Conservation (phyloP, 2,329 filamentous ascomycete genomes). For the Scleromitrula shiraiana region DNA sequence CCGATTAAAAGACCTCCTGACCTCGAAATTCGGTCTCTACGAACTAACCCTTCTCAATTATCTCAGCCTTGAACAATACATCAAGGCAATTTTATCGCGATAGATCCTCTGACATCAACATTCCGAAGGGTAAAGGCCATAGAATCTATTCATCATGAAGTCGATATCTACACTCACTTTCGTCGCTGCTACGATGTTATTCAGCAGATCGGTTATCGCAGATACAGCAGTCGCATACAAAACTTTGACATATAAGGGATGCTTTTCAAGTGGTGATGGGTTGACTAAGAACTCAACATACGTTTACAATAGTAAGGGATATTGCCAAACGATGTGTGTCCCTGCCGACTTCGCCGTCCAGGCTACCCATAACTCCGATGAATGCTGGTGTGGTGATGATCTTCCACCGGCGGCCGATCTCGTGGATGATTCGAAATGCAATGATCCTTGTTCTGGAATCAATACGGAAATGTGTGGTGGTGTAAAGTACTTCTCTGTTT, state of each 20-base stretch:
- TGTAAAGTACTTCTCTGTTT: constrained; percentile 21
- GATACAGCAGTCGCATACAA: constrained; percentile 6
- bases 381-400: constrained; percentile 27
- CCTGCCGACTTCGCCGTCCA: constrained; percentile 15
- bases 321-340: constrained; percentile 21
- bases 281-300: constrained; percentile 22
- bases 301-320: constrained; percentile 24
- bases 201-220: constrained; percentile 14
- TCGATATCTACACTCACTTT: constrained; percentile 16
- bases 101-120: neutral
- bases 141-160: constrained; percentile 21
- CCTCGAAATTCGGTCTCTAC: no score
- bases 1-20: neutral
- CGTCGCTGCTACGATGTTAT: constrained; percentile 14
- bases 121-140: constrained; percentile 17
- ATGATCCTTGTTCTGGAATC: constrained; percentile 25
- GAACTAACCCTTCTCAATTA: neutral
- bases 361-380: constrained; percentile 18
- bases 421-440: constrained; percentile 19
- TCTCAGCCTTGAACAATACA: neutral
- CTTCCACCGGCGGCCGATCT: constrained; percentile 19
- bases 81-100: neutral
- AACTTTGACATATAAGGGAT: constrained; percentile 18
- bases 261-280: constrained; percentile 22
- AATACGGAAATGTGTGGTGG: constrained; percentile 26